Evolutionary conservation across 169 alveolate genomes (phyloP), one percentile per base, ranked within the genome.

Genomic region (Eimeria necatrix): DNA sequence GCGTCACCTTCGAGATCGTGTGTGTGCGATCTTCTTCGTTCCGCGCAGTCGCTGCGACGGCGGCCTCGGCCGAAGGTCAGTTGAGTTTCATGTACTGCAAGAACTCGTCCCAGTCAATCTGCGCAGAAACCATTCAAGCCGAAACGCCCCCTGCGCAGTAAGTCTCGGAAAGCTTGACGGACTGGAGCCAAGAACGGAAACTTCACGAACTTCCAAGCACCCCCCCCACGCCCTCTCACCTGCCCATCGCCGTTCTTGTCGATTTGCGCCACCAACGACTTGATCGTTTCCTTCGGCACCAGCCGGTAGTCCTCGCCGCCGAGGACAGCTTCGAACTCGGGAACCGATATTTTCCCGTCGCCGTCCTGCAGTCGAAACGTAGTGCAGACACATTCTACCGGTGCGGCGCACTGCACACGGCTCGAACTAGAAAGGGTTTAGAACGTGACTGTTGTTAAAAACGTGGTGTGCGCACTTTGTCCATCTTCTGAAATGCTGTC

Each of bases 61-160:
- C n/a, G n/a, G n/a, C n/a, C n/a, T n/a, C n/a, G n/a, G n/a, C n/a
- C n/a, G n/a, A n/a, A n/a, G n/a, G 6, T 51, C 24, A 52, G 20
- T 59, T 73, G 4, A 73, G 95, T 71, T 78, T 89, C 96, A 96
- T 91, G 81, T 93, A 96, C 64, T 91, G 88, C 52, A 96, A 90
- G 93, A 97, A 97, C 74, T 97, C 98, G 61, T 96, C 95, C 96
- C 97, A 96, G 88, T 97, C 97, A 24, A 97, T 96, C 94, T 95
- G 97, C 26, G 73, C 18, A 48, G 24, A 59, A 48, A 59, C 3
- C 46, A 80, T n/a, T 51, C 18, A 41, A n/a, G 84, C 53, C 22
- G 9, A 41, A 41, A 5, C n/a, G n/a, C n/a, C n/a, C n/a, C n/a
- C n/a, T n/a, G n/a, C n/a, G n/a, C n/a, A n/a, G n/a, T n/a, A n/a